A percentile compares a stretch with the other conserved stretches of the same genome.
Evolutionary conservation across 1,284 basidiomycete genomes (phyloP).

Genomic region (Omphalotus olearius): DNA sequence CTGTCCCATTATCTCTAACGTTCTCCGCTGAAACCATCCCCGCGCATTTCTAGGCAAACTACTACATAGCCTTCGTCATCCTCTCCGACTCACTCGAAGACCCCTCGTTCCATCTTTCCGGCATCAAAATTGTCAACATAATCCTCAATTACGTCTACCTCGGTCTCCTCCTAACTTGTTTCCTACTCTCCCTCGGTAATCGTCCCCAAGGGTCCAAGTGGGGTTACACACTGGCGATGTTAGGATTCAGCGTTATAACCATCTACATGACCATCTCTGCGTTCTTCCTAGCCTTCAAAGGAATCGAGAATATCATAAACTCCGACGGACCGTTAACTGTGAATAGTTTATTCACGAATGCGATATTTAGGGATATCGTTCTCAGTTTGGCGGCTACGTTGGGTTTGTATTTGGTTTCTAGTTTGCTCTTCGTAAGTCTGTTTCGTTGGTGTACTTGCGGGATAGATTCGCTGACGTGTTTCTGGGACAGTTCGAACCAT

Average conservation of each 20-base stretch:
- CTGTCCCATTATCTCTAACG: neutral
- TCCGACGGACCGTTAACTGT: slow-evolving; percentile 44
- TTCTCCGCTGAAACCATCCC: neutral
- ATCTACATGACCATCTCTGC: slow-evolving; percentile 90
- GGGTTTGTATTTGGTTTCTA: slow-evolving; percentile 80
- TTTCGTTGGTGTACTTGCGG: slow-evolving; percentile 1
- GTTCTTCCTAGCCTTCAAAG: slow-evolving; percentile 78
- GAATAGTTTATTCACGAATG: slow-evolving; percentile 63
- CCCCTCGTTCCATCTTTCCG: slow-evolving; percentile 48
- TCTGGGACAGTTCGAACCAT: slow-evolving; percentile 69
- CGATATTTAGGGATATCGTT: slow-evolving; percentile 84
- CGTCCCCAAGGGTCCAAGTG: slow-evolving; percentile 86
- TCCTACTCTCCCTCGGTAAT: slow-evolving; percentile 89
- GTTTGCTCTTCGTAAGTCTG: slow-evolving; percentile 73
- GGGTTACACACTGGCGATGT: slow-evolving; percentile 76
- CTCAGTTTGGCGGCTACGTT: slow-evolving; percentile 83
- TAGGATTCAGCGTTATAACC: slow-evolving; percentile 87
- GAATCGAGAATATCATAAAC: slow-evolving; percentile 56
- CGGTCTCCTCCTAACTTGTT: slow-evolving; percentile 84
- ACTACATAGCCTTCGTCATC: slow-evolving; percentile 84
- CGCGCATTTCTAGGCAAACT: slow-evolving; percentile 63
- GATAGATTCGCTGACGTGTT: neutral
- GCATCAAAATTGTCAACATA: slow-evolving; percentile 71
- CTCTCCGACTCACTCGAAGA: slow-evolving; percentile 72
- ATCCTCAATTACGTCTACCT: slow-evolving; percentile 86